A percentile compares a stretch with the other conserved stretches of the same genome.
These are phyloP conservation scores for Jatropha curcas DNA, from an alignment of 345 rosid genomes.

Conservation along the genomic window DNA sequence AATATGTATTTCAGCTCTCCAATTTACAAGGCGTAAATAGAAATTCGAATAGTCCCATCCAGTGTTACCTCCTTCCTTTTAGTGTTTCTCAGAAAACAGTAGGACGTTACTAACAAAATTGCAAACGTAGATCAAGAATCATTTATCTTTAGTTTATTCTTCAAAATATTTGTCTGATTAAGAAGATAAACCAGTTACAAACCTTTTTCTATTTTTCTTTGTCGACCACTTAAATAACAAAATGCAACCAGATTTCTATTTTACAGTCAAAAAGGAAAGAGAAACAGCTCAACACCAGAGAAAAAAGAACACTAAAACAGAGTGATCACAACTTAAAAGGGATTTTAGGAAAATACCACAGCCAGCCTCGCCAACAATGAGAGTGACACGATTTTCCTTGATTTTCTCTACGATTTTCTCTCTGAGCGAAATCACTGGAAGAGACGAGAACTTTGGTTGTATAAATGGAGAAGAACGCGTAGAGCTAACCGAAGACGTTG, in stretches of 20 bases:
- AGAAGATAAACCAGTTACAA: too few relatives aligned
- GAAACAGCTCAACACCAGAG: not conserved
- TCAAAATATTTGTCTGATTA: too few relatives aligned
- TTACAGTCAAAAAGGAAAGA: not conserved
- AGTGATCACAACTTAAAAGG: not conserved
- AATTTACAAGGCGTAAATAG: too few relatives aligned
- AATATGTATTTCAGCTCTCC: too few relatives aligned
- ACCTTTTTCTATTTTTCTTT: too few relatives aligned
- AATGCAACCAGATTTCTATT: not conserved
- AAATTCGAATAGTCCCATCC: too few relatives aligned
- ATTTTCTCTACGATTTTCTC: slow-evolving; percentile 77
- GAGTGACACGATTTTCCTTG: slow-evolving; percentile 88
- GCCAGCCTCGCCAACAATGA: slow-evolving; percentile 91
- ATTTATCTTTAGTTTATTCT: too few relatives aligned
- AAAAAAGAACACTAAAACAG: not conserved
- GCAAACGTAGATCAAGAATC: not conserved
- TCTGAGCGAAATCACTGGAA: slow-evolving; percentile 66
- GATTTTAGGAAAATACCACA: slow-evolving; percentile 52
- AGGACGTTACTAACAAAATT: not conserved
- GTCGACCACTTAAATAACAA: too few relatives aligned
- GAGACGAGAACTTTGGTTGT: slow-evolving; percentile 52
- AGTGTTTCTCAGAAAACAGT: not conserved
- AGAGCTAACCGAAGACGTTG: slow-evolving; percentile 52
- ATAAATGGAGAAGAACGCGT: slow-evolving; percentile 43
- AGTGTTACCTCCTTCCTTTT: too few relatives aligned